Evolutionary conservation across 768 basidiomycete genomes (phyloP).

Genomic region (Mycena indigotica): DNA sequence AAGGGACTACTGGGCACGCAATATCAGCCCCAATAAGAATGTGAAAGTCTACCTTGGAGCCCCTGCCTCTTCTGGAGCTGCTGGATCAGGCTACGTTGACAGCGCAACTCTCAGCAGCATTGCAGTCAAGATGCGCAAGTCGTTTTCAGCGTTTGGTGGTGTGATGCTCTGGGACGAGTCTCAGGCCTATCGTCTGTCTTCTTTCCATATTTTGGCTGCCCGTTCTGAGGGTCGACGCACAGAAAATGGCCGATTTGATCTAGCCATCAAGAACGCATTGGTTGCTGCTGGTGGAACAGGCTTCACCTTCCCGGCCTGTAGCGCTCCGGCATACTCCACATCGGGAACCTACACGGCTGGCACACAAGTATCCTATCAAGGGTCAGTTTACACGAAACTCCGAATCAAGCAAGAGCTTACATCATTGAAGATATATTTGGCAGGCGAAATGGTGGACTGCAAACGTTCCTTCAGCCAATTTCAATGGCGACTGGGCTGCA

Average conservation of each 20-base stretch:
- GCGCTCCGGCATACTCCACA: conserved; percentile 53
- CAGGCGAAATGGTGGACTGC: conserved; percentile 44
- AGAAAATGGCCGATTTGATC: conserved; percentile 63
- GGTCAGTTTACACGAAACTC: conserved; percentile 38
- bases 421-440: conserved; percentile 57
- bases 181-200: conserved; percentile 12
- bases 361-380: conserved; percentile 53
- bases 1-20: conserved; percentile 70
- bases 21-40: conserved; percentile 56
- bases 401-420: conserved; percentile 3
- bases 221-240: neutral
- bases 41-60: conserved; percentile 70
- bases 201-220: neutral
- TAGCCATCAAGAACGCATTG: conserved; percentile 61
- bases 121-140: conserved; percentile 51
- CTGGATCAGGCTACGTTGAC: conserved; percentile 61
- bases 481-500: conserved; percentile 48
- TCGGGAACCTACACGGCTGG: conserved; percentile 55
- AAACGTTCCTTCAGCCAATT: neutral
- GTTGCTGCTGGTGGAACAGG: conserved; percentile 66
- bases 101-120: conserved; percentile 49
- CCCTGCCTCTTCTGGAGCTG: conserved; percentile 58
- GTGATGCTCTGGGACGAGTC: conserved; percentile 56
- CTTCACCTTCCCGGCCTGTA: conserved; percentile 65
- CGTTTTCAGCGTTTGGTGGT: conserved; percentile 30